Percentiles rank a stretch among this genome's conserved stretches.
Conservation (phyloP, 768 basidiomycete genomes). For the Xanthoconium stramineum region DNA sequence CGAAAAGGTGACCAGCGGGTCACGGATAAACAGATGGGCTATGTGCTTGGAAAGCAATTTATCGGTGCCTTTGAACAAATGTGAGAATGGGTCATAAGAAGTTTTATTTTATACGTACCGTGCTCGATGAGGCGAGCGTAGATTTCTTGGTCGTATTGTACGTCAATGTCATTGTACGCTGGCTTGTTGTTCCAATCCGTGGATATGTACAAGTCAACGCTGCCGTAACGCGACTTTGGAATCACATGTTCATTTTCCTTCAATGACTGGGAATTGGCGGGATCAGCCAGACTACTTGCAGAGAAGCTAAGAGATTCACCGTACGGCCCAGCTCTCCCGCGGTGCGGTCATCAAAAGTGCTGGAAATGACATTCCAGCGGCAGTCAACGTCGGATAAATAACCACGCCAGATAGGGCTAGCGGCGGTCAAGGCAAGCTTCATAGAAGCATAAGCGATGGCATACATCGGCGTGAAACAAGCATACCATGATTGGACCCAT, state of each 20-base stretch:
- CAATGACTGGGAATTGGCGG: constrained; percentile 54
- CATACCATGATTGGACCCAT: constrained; percentile 91
- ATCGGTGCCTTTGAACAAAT: constrained; percentile 64
- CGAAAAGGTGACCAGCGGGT: constrained; percentile 92
- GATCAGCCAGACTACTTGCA: constrained; percentile 4
- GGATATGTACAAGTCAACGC: constrained; percentile 92
- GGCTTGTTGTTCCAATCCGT: constrained; percentile 82
- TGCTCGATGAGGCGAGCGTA: constrained; percentile 70
- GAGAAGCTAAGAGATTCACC: constrained; percentile 48
- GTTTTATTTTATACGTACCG: constrained; percentile 42
- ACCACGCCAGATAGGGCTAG: constrained; percentile 93
- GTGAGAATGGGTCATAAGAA: neutral
- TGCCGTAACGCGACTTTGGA: constrained; percentile 97
- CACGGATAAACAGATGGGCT: constrained; percentile 94
- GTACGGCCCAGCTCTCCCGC: constrained; percentile 83
- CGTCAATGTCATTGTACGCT: constrained; percentile 87
- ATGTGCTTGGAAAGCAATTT: constrained; percentile 85
- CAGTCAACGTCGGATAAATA: constrained; percentile 96
- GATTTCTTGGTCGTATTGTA: constrained; percentile 75
- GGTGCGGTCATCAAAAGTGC: constrained; percentile 96
- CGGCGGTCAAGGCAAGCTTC: constrained; percentile 90
- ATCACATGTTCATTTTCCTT: constrained; percentile 72
- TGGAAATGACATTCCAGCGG: constrained; percentile 98
- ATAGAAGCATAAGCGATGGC: constrained; percentile 1
- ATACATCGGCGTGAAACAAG: neutral